Conservation (phyloP, 257 asterid species). For the Eustoma russellianum region DNA sequence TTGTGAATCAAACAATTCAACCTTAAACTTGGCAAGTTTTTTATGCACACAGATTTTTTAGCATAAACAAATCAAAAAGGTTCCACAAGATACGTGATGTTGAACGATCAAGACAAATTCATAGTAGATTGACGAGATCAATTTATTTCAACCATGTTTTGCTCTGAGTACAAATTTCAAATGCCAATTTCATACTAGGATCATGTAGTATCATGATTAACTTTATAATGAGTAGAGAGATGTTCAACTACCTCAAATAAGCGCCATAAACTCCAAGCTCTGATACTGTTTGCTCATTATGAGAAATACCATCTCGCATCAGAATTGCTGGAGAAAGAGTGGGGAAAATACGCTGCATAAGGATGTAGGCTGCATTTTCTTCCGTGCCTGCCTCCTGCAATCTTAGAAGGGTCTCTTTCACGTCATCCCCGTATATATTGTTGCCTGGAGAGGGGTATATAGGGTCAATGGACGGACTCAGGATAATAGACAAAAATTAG, state of each 20-base stretch:
- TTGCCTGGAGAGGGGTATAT: constrained; percentile 41
- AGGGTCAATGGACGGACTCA: neutral
- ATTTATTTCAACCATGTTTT: too few species aligned
- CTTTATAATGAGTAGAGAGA: too few species aligned
- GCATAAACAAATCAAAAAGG: too few species aligned
- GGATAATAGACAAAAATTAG: constrained; percentile 4
- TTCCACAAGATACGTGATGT: too few species aligned
- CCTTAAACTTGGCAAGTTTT: too few species aligned
- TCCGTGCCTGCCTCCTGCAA: constrained; percentile 56
- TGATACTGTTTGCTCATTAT: constrained; percentile 62
- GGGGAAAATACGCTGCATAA: constrained; percentile 96
- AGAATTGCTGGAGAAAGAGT: constrained; percentile 58
- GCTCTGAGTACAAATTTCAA: too few species aligned
- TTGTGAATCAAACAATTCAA: too few species aligned
- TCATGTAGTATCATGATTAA: too few species aligned
- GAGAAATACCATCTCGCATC: constrained; percentile 64
- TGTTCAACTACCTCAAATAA: constrained; percentile 56
- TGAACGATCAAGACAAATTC: too few species aligned
- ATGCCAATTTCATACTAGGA: too few species aligned
- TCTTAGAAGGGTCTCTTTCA: constrained; percentile 49
- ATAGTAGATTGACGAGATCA: too few species aligned
- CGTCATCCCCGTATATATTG: constrained; percentile 83
- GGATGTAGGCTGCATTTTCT: constrained; percentile 85
- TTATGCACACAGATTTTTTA: too few species aligned
- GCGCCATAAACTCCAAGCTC: constrained; percentile 81